These are phyloP conservation scores for Aspergillus amoenus DNA, from an alignment of 2,329 filamentous ascomycete genomes.

Conservation along the genomic window DNA sequence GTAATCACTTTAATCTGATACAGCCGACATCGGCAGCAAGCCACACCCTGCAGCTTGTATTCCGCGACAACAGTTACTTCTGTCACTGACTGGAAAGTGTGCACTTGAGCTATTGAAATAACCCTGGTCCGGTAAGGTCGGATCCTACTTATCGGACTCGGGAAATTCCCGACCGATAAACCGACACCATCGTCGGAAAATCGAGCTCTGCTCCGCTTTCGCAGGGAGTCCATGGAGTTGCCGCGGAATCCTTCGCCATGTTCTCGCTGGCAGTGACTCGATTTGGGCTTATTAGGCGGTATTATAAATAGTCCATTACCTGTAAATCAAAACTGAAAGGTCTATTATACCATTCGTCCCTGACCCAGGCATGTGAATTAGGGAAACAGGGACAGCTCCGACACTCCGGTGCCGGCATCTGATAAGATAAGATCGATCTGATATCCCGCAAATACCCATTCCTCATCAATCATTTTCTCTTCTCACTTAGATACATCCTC, in stretches of 20 bases:
- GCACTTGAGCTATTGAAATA: neutral
- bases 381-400: neutral
- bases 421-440: conserved; percentile 1
- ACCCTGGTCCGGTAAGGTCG: too few species aligned
- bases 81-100: neutral
- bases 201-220: neutral
- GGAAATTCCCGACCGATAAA: neutral
- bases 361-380: neutral
- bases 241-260: neutral
- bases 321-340: neutral
- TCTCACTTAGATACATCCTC: too few species aligned
- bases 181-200: neutral
- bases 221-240: neutral
- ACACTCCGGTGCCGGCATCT: neutral
- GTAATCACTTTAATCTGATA: neutral
- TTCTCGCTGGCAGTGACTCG: neutral
- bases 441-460: neutral
- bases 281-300: neutral
- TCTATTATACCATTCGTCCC: neutral
- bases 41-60: neutral
- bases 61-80: neutral
- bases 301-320: neutral
- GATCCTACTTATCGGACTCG: neutral
- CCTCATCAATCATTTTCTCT: neutral
- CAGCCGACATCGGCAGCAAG: neutral